Percentiles rank a stretch among this genome's conserved stretches.
phyloP scores from a whole-genome alignment of 768 basidiomycete genomes.

The Podaxis sp. region DNA sequence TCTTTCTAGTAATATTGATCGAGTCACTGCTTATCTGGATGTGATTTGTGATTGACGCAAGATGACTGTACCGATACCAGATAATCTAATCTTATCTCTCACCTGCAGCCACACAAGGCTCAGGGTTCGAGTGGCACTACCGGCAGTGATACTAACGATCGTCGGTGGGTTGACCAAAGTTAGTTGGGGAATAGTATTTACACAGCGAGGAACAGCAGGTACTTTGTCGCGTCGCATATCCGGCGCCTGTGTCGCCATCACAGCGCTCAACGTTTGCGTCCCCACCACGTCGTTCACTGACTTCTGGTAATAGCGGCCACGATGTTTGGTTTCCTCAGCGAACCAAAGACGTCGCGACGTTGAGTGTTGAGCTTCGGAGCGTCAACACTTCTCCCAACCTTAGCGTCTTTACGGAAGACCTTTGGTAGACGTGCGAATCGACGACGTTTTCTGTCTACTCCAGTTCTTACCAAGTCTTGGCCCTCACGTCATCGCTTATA shows the following conservation, averaged over 20 bases:
- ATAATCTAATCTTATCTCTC: conserved; percentile 9
- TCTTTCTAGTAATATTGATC: conserved; percentile 4
- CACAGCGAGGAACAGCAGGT: no score
- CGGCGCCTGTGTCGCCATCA: no score
- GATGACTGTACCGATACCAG: background rate
- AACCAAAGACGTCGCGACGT: no score
- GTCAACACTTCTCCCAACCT: background rate
- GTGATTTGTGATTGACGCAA: conserved; percentile 2
- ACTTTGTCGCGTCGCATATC: no score
- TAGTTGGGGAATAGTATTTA: no score
- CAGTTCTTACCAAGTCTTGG: background rate
- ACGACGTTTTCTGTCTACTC: background rate
- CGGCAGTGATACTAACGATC: no score
- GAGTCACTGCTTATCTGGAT: conserved; percentile 12
- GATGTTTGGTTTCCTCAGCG: no score
- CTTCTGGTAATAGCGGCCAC: no score
- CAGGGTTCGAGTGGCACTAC: no score
- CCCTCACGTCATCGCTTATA: background rate
- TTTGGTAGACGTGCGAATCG: background rate
- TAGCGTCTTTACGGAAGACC: background rate
- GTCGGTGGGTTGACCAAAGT: background rate
- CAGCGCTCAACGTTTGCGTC: no score
- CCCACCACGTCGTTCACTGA: no score
- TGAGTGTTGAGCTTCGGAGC: no score
- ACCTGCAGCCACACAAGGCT: background rate